Evolutionary conservation across 106 monocot genomes (phyloP), one percentile per base, ranked within the genome.

Genomic region (Gastrodia elata): DNA sequence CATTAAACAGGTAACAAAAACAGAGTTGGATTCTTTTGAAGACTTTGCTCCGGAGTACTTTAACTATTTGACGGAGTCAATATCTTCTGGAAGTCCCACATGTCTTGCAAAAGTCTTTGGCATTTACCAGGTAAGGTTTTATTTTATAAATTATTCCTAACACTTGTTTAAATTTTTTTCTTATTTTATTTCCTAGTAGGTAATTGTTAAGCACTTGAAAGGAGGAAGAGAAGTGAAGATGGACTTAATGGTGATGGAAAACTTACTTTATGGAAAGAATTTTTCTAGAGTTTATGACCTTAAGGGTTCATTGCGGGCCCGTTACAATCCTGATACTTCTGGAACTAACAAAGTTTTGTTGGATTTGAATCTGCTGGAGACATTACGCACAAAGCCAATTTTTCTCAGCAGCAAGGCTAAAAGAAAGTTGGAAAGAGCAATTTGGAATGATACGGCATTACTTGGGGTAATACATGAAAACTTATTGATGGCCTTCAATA

Each of bases 391-490:
- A 75, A 92, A 86, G 41, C 96, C 96, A 26, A 92, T 96, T 64
- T 88, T 92, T 77, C 64, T 96, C 10, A 89, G 86, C 58, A 88
- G 92, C 79, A 87, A 81, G 74, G 89, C 96, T 68, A 96, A 96
- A 71, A 83, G 86, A 83, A 81, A 65, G 58, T 80, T 96, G 79
- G 96, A 96, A 71, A 77, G 96, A 76, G 96, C 92, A 77, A 80
- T 96, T 8, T 96, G 96, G 96, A 96, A 96, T 68, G 96, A 96
- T 77, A 96, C 96, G 15, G 82, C 87, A n/a, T 96, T 96, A 76
- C 96, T 96, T 79, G 92, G 92, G 76, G 96, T 96, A 92, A 69
- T 8, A 40, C 25, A 5, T 22, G 1, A 9, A 40, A 69, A 69
- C 39, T n/a, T 35, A 26, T 33, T 33, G 67, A 37, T 61, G 28